Base-by-base conservation (phyloP, 2,329 filamentous ascomycete species). In the Diaporthe sp. region DNA sequence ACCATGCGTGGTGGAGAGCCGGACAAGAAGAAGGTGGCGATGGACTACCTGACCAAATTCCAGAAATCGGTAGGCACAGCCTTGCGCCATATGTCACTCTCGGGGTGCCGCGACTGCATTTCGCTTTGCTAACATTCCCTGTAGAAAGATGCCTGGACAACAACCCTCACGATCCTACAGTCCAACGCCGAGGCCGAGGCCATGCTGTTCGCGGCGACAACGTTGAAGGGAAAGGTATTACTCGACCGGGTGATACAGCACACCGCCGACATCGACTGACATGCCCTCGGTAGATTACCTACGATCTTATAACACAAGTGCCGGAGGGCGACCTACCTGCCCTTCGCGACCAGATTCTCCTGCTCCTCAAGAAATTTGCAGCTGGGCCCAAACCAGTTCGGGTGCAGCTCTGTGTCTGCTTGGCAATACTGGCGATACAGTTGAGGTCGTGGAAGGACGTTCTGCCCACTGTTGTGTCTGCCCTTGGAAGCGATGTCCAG, bases 381-480 rank as follows among this genome's bases (percentile, higher is more conserved):
- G 88, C 93, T 39, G 96, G 96, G 9, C 95, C 95, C 46, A 95
- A 95, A 84, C 92, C 93, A 22, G 95, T 96, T 78, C 90, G 97
- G 82, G 94, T 97, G 79, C 96, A 98, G 86, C 90, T 99, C 77
- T 98, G 95, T 83, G 96, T 99, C 75, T 98, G 96, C 85, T 88
- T 99, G 82, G 96, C 96, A 25, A 96, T 96, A 82, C 87, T 99
- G 81, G 97, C 97, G 76, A 98, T 99, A 81, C 96, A 98, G 86
- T 97, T 98, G 95, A 93, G 92, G 80, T 91, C 93, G 65, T 99
- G 97, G 97, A 96, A 97, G 86, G 94, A 98, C 83, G 97, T 98
- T 72, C 88, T 99, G 77, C 89, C 91, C 62, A 93, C 93, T 71
- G 94, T 98, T 67, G 94, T 98, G 72, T 90, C 92, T 74, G 91